These are phyloP conservation scores for Xerocomus potaroensis DNA, from an alignment of 768 basidiomycete genomes.

Conservation along the genomic window DNA sequence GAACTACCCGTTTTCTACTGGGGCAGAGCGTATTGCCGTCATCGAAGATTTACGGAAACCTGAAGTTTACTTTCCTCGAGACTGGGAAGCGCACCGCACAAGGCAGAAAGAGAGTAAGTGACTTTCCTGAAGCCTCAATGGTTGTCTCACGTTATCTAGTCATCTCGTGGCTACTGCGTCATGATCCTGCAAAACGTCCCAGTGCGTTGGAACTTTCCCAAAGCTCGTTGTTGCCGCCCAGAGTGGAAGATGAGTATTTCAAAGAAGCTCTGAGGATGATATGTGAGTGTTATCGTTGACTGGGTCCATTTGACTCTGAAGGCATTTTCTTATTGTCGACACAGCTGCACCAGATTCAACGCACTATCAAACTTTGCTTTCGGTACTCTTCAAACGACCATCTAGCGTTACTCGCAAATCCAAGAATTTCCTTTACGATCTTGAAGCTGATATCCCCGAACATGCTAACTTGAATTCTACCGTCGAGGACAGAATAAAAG, in stretches of 20 bases:
- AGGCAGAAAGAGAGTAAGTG: constrained; percentile 70
- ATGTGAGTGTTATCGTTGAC: constrained; percentile 39
- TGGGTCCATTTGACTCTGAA: neutral
- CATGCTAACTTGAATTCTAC: constrained; percentile 67
- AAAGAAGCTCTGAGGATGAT: constrained; percentile 74
- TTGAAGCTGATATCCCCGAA: constrained; percentile 62
- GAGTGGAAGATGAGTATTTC: constrained; percentile 83
- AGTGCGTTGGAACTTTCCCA: constrained; percentile 80
- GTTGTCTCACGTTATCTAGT: constrained; percentile 39
- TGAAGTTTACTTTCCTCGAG: constrained; percentile 67
- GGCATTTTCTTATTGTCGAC: neutral
- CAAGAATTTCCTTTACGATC: constrained; percentile 71
- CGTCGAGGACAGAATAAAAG: constrained; percentile 69
- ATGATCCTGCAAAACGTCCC: constrained; percentile 75
- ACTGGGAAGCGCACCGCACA: constrained; percentile 60
- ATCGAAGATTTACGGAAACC: constrained; percentile 75
- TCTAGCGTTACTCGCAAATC: constrained; percentile 58
- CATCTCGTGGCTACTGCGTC: constrained; percentile 76
- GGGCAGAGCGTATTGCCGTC: constrained; percentile 78
- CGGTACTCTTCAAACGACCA: constrained; percentile 72
- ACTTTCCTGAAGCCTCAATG: neutral
- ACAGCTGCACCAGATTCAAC: constrained; percentile 76
- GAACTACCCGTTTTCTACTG: constrained; percentile 82
- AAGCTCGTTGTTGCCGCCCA: constrained; percentile 69
- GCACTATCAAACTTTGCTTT: constrained; percentile 73